Evolutionary conservation across 306 rosid species (phyloP).

Genomic region (Rosa lucieae): DNA sequence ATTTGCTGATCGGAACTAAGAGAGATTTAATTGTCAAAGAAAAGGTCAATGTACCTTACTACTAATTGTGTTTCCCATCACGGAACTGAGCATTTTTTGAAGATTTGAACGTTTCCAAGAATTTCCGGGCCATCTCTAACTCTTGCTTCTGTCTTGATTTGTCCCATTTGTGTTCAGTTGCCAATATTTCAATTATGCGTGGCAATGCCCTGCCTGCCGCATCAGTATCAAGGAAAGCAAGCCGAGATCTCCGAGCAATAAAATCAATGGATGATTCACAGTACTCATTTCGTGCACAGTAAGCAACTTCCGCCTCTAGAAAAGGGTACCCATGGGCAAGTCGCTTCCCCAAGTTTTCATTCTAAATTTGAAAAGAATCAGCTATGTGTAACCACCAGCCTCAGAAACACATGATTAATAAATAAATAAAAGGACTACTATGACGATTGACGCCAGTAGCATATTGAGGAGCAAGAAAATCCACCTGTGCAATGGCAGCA

Average conservation of each 20-base stretch:
- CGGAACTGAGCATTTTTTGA: constrained; percentile 84
- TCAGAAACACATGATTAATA: neutral
- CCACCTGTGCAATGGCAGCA: constrained; percentile 96
- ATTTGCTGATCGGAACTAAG: neutral
- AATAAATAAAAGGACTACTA: neutral
- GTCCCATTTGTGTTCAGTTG: constrained; percentile 86
- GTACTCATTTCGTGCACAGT: constrained; percentile 94
- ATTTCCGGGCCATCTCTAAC: constrained; percentile 56
- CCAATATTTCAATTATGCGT: constrained; percentile 80
- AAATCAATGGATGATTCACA: constrained; percentile 95
- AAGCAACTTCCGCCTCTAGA: constrained; percentile 98
- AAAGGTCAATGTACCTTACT: constrained; percentile 31
- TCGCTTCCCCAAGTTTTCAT: constrained; percentile 87
- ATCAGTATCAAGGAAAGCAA: constrained; percentile 94
- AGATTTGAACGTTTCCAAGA: constrained; percentile 84
- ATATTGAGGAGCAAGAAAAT: constrained; percentile 16
- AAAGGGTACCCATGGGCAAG: constrained; percentile 94
- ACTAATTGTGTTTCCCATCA: constrained; percentile 83
- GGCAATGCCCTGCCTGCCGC: constrained; percentile 89
- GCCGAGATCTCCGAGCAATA: constrained; percentile 93
- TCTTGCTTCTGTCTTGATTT: constrained; percentile 69
- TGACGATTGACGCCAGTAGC: neutral
- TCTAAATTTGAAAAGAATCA: constrained; percentile 40
- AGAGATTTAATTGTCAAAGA: neutral
- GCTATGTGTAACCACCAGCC: constrained; percentile 2